These are phyloP conservation scores for Lipomyces sp. DNA, from an alignment of 805 yeast species.

Conservation along the genomic window DNA sequence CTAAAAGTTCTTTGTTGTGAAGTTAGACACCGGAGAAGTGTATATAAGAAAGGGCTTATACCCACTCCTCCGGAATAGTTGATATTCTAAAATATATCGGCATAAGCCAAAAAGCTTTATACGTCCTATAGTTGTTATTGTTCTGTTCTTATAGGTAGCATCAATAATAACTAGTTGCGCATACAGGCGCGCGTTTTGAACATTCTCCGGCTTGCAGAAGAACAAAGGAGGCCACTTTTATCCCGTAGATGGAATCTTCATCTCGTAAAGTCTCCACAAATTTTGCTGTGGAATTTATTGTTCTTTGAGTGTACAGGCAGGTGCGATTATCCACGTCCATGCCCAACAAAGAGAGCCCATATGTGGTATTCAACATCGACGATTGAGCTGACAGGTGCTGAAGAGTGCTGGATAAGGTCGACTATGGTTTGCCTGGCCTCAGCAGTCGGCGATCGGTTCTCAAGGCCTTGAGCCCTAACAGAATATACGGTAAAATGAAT, in stretches of 20 bases:
- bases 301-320: not conserved
- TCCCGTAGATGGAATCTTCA: not conserved
- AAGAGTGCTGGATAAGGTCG: not conserved
- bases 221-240: not conserved
- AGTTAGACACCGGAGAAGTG: no score
- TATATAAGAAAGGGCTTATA: no score
- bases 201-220: not conserved
- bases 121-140: no score
- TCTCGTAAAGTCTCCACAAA: not conserved
- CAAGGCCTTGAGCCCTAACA: no score
- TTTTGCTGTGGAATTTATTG: not conserved
- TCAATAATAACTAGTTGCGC: not conserved
- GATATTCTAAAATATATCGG: no score
- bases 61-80: no score
- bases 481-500: no score
- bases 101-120: no score
- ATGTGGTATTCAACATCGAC: not conserved
- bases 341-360: not conserved
- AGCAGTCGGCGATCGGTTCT: no score
- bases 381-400: not conserved
- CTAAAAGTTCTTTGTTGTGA: no score
- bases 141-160: not conserved
- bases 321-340: not conserved
- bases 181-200: not conserved
- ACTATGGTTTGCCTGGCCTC: no score